These are phyloP conservation scores for Aureobasidium subglaciale DNA, from an alignment of 2,329 filamentous ascomycete genomes.

Conservation along the genomic window DNA sequence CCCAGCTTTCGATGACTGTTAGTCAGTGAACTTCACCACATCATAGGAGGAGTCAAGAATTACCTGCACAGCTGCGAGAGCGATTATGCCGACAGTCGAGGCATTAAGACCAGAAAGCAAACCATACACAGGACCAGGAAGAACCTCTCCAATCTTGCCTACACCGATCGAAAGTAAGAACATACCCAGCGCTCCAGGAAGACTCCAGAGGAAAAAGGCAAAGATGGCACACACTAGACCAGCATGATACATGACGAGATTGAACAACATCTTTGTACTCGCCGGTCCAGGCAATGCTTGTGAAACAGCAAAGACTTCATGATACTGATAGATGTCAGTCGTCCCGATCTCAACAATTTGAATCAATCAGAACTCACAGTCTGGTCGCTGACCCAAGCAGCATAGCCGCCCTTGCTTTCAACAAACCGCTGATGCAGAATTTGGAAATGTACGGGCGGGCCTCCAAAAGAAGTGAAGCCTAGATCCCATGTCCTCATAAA, in stretches of 20 bases:
- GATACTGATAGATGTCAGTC: conserved; percentile 45
- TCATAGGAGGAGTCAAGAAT: no score
- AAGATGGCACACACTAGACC: conserved; percentile 53
- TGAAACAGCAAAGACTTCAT: conserved; percentile 63
- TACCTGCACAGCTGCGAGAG: conserved; percentile 55
- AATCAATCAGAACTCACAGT: conserved; percentile 38
- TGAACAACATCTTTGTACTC: conserved; percentile 66
- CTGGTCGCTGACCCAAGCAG: conserved; percentile 60
- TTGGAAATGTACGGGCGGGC: conserved; percentile 63
- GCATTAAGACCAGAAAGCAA: conserved; percentile 66
- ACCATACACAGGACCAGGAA: conserved; percentile 59
- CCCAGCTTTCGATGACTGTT: conserved; percentile 37
- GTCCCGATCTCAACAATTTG: neutral
- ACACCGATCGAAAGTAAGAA: conserved; percentile 60
- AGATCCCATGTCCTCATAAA: conserved; percentile 44
- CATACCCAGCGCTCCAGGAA: conserved; percentile 66
- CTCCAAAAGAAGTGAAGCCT: conserved; percentile 60
- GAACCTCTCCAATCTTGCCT: conserved; percentile 48
- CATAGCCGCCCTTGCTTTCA: conserved; percentile 35
- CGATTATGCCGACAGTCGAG: conserved; percentile 64
- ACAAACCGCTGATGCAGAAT: conserved; percentile 60
- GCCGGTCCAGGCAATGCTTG: conserved; percentile 62
- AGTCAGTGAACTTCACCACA: no score
- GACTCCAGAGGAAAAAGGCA: conserved; percentile 58
- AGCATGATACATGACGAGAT: conserved; percentile 57